A percentile compares a stretch with the other conserved stretches of the same genome.
These are phyloP conservation scores for Nepenthes mirabilis DNA, from an alignment of 148 eudicot species.

Conservation along the genomic window DNA sequence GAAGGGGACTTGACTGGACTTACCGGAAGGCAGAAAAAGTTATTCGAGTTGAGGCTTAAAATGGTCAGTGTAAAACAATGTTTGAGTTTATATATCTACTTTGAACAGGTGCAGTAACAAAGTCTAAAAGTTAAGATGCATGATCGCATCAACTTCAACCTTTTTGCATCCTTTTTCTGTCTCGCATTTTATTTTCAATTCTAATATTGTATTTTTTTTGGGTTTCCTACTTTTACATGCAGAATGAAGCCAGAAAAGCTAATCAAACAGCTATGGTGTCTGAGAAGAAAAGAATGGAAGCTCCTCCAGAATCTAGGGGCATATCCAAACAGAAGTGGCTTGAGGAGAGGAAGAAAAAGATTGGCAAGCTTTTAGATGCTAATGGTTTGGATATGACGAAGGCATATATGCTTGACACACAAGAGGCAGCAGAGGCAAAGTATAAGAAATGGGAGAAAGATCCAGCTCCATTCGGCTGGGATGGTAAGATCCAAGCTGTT, in stretches of 20 bases:
- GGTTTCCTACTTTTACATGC: not conserved
- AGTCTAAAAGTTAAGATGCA: not conserved
- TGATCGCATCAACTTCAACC: not conserved
- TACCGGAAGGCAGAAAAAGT: conserved; percentile 69
- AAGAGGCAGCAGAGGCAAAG: conserved; percentile 74
- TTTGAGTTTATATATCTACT: not conserved
- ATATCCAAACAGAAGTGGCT: conserved; percentile 95
- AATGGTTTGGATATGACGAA: conserved; percentile 91
- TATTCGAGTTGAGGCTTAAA: conserved; percentile 77
- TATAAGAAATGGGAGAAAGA: conserved; percentile 96
- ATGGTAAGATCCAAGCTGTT: conserved; percentile 40
- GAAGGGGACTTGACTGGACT: conserved; percentile 40
- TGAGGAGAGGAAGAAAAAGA: conserved; percentile 94
- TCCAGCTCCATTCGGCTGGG: conserved; percentile 96
- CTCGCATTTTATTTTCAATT: not conserved
- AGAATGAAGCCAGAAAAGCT: conserved; percentile 88
- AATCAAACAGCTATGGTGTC: conserved; percentile 79
- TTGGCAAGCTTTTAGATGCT: conserved; percentile 76
- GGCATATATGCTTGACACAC: conserved; percentile 91
- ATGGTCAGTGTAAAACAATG: conserved; percentile 30
- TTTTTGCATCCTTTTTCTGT: not conserved
- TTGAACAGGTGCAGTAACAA: not conserved
- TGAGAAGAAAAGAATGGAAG: conserved; percentile 65
- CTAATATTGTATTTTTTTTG: not conserved
- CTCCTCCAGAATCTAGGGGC: conserved; percentile 79